Evolutionary conservation across 257 asterid genomes (phyloP).

Genomic region (Capsicum rhomboideum): DNA sequence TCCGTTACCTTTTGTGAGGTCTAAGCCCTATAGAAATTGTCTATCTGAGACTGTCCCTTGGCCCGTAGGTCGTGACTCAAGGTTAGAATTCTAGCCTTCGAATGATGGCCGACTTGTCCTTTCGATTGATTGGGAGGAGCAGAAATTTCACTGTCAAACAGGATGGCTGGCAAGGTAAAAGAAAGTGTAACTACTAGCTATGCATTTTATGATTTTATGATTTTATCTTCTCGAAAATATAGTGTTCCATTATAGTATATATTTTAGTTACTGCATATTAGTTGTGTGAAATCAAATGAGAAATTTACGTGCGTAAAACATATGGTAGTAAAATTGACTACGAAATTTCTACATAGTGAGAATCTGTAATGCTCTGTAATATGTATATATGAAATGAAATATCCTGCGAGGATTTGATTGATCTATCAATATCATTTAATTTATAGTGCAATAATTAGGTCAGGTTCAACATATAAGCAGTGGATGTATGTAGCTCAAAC

Average conservation of each 20-base stretch:
- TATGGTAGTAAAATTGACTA: neutral
- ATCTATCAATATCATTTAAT: no score
- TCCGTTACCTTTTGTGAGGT: no score
- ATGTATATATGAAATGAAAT: neutral
- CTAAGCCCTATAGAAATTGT: no score
- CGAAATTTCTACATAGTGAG: neutral
- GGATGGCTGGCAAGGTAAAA: neutral
- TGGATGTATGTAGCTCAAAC: no score
- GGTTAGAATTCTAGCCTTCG: no score
- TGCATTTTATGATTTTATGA: neutral
- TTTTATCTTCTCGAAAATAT: neutral
- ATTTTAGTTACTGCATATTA: neutral
- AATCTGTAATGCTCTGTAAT: neutral
- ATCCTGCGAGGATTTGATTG: neutral
- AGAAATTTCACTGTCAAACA: neutral
- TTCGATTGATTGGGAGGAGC: no score
- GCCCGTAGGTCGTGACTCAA: no score
- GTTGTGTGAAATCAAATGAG: neutral
- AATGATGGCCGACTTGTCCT: no score
- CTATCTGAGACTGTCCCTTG: no score
- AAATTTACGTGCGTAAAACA: neutral
- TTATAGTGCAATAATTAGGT: no score
- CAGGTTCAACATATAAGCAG: no score
- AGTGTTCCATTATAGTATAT: neutral
- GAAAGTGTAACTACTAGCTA: neutral